A percentile compares a stretch with the other conserved stretches of the same genome.
phyloP scores from a whole-genome alignment of 140 eudicot species.

The Senecio squalidus region DNA sequence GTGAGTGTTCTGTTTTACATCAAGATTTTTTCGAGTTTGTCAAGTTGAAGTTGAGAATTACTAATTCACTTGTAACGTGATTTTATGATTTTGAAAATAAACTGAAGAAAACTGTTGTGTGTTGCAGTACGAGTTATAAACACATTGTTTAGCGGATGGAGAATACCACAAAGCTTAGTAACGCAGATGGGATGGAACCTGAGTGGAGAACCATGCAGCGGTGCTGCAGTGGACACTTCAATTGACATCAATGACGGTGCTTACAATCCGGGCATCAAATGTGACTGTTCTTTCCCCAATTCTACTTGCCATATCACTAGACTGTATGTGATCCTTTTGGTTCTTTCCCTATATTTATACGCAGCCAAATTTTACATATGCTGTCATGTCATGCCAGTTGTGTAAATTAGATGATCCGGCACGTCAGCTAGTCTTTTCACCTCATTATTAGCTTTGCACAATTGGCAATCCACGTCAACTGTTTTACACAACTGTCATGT shows the following conservation, averaged over 20 bases:
- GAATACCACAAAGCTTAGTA: conserved; percentile 16
- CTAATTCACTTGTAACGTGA: neutral
- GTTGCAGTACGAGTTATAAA: conserved; percentile 46
- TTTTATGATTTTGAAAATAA: neutral
- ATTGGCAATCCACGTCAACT: too few relatives aligned
- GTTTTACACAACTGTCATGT: too few relatives aligned
- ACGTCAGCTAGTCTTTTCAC: too few relatives aligned
- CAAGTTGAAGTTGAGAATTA: neutral
- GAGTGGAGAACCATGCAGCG: conserved; percentile 77
- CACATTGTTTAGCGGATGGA: conserved; percentile 42
- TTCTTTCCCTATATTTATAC: neutral
- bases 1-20: too few relatives aligned
- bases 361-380: neutral
- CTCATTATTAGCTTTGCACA: too few relatives aligned
- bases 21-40: too few relatives aligned
- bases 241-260: neutral
- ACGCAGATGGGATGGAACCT: conserved; percentile 49
- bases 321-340: conserved; percentile 33
- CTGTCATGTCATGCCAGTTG: neutral
- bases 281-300: conserved; percentile 41
- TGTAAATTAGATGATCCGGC: too few relatives aligned
- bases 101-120: neutral
- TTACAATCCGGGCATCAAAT: conserved; percentile 55
- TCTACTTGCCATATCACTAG: conserved; percentile 53
- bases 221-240: conserved; percentile 43